phyloP scores from a whole-genome alignment of 2,329 filamentous ascomycete species.

The Ophiostoma australiae region DNA sequence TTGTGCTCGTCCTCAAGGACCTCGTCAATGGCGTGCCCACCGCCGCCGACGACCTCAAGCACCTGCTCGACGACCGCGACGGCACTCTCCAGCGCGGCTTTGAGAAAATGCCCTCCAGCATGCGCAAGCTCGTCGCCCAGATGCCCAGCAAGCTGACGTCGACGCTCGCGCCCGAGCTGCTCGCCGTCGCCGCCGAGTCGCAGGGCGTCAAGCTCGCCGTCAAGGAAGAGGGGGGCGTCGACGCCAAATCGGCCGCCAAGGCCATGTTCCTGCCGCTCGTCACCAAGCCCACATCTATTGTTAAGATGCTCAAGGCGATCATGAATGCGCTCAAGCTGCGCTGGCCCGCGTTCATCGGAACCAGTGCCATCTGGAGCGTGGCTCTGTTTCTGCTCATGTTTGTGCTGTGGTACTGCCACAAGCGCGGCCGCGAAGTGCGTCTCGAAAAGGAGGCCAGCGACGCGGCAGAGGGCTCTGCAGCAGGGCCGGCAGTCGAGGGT shows the following conservation, averaged over 20 bases:
- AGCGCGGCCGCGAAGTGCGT: conserved; percentile 80
- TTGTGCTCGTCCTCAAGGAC: conserved; percentile 88
- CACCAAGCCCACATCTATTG: conserved; percentile 80
- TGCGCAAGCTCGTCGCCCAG: conserved; percentile 81
- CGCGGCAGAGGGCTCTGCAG: not conserved
- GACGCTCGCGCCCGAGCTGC: conserved; percentile 70
- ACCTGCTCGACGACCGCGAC: conserved; percentile 57
- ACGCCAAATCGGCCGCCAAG: conserved; percentile 53
- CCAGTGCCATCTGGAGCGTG: conserved; percentile 85
- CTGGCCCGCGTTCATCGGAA: conserved; percentile 86
- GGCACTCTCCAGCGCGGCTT: conserved; percentile 55
- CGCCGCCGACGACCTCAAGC: conserved; percentile 79
- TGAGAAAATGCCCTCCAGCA: conserved; percentile 66
- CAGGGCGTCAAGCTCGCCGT: conserved; percentile 54
- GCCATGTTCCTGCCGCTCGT: conserved; percentile 68
- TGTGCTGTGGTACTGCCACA: conserved; percentile 97
- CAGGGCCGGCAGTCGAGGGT: not conserved
- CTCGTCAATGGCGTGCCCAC: conserved; percentile 88
- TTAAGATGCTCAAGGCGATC: conserved; percentile 81
- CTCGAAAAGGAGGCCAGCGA: conserved; percentile 48
- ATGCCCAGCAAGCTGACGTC: conserved; percentile 77
- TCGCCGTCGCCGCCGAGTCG: conserved; percentile 73
- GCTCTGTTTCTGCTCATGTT: conserved; percentile 85
- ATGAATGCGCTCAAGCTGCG: conserved; percentile 79
- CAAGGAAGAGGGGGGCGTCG: conserved; percentile 44